These are phyloP conservation scores for Agapanthus africanus DNA, from an alignment of 106 monocot genomes.

Conservation along the genomic window DNA sequence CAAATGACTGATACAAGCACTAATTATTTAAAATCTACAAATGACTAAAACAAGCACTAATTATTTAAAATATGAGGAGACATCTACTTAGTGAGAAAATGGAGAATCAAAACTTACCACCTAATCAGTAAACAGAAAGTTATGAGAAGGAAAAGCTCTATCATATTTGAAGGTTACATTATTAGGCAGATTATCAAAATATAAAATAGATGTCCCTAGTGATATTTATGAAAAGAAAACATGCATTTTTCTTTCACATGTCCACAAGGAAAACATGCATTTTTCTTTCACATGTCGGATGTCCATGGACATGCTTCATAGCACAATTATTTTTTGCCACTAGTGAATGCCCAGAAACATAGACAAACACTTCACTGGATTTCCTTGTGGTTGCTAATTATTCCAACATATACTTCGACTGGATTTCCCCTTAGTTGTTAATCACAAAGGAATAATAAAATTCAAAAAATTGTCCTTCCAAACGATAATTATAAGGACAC, in stretches of 20 bases:
- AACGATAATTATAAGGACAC: background rate
- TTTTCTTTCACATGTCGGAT: background rate
- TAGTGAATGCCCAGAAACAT: too few relatives aligned
- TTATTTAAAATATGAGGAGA: background rate
- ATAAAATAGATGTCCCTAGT: background rate
- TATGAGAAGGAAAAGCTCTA: background rate
- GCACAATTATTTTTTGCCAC: background rate
- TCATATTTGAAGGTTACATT: background rate
- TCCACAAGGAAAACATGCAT: too few relatives aligned
- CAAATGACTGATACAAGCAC: too few relatives aligned
- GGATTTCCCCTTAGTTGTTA: background rate
- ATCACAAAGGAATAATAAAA: background rate
- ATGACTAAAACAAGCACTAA: too few relatives aligned
- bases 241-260: too few relatives aligned
- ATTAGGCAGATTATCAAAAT: background rate
- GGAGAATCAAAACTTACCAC: background rate
- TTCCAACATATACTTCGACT: background rate
- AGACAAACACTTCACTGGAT: too few relatives aligned
- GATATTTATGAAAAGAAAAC: too few relatives aligned
- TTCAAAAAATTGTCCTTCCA: background rate
- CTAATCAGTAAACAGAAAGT: background rate
- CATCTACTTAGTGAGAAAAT: background rate
- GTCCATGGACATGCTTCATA: background rate
- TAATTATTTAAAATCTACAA: background rate
- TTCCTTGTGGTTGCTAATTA: too few relatives aligned